A percentile compares a stretch with the other conserved stretches of the same genome.
phyloP scores from a whole-genome alignment of 352 stramenopile genomes.

The Pythium scleroteichum region DNA sequence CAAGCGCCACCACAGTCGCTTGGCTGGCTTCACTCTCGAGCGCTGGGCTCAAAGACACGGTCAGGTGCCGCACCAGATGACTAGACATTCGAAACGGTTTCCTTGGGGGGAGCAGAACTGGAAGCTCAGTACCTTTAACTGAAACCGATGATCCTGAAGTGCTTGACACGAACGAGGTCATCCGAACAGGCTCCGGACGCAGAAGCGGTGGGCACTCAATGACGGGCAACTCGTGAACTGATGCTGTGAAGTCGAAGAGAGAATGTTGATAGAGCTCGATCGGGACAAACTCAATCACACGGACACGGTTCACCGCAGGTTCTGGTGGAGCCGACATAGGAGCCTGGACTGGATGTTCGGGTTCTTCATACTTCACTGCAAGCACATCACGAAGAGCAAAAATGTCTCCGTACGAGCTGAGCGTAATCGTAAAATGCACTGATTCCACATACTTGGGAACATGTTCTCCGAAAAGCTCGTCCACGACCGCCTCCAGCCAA shows the following conservation, averaged over 20 bases:
- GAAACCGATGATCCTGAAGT: too few relatives aligned
- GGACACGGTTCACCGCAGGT: not conserved
- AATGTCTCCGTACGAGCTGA: not conserved
- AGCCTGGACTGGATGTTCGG: not conserved
- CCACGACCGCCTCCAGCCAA: not conserved
- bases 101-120: not conserved
- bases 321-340: not conserved
- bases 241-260: slow-evolving; percentile 1
- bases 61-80: slow-evolving; percentile 4
- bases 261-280: not conserved
- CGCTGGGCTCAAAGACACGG: not conserved
- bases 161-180: not conserved
- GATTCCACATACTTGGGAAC: not conserved
- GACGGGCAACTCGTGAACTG: not conserved
- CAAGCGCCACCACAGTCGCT: not conserved
- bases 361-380: not conserved
- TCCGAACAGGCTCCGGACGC: not conserved
- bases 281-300: not conserved
- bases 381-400: not conserved
- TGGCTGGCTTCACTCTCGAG: not conserved
- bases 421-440: not conserved
- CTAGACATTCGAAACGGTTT: not conserved
- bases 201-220: not conserved
- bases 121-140: not conserved
- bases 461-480: not conserved